Base-by-base conservation (phyloP, 2,329 filamentous ascomycete genomes). In the Stemphylium lycopersici region DNA sequence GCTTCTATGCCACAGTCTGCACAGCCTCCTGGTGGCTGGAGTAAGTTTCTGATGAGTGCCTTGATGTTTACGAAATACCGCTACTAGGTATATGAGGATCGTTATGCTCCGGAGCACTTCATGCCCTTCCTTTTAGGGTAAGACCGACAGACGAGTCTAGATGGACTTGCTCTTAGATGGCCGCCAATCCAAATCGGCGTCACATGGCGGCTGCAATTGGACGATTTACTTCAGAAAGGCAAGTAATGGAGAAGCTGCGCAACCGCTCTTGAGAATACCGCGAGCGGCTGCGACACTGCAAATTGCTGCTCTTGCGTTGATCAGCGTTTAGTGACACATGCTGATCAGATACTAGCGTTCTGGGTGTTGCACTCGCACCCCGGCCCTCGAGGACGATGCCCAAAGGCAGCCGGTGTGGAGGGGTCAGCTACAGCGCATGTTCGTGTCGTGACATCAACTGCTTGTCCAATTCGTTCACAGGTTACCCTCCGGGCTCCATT, bases 1-100 rank as follows among this genome's bases (percentile, higher is more conserved):
- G 37, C 52, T 43, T 50, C 31, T 38, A 44, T 56, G 36, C 44
- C 47, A 50, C 34, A 16, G 31, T 40, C 33, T 36, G 45, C 44
- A 37, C 39, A 46, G 46, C 46, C 44, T 29, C 36, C 37, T 31
- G 11, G 41, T 49, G 42, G 42, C 43, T 56, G 33, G 36, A 29
- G 18, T 39, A n/a, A 48, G 7, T 40, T 39, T 37, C 32, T 33
- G 33, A 45, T 37, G 31, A 13, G 51, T 39, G 22, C 13, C 26
- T 26, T 36, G 26, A 41, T 55, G 33, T 63, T 68, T 59, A 66
- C 37, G 65, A 67, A 66, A 58, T 58, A 45, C 38, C 29, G 49
- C 39, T 45, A 44, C 45, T 37, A 31, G 20, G 13, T 36, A 40
- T 45, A 40, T 22, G 16, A 45, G 7, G 13, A 36, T 36, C 29